Conservation (phyloP, 1,139 yeast species). For the Entelexis paramagnoliae region DNA sequence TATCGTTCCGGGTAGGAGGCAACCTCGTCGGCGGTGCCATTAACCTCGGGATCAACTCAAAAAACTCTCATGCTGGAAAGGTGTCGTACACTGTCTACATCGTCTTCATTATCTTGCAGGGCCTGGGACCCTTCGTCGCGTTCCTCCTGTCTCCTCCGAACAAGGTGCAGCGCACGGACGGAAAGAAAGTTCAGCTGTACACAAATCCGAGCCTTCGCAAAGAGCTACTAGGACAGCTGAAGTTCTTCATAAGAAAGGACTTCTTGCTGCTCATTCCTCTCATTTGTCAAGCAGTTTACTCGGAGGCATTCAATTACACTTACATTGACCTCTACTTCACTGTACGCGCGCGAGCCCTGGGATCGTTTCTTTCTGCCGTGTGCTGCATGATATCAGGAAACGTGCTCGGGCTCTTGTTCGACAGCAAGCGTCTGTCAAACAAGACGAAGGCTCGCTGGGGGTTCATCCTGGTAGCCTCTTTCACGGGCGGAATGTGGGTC, state of each 20-base stretch:
- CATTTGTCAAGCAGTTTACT: constrained; percentile 18
- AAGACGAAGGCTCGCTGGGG: constrained; percentile 14
- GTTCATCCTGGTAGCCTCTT: background rate
- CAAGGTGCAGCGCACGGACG: constrained; percentile 18
- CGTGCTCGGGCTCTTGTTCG: constrained; percentile 11
- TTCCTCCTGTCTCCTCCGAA: constrained; percentile 13
- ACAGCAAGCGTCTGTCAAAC: constrained; percentile 7
- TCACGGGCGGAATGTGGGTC: constrained; percentile 18
- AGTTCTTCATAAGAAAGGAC: constrained; percentile 6
- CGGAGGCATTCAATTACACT: constrained; percentile 17
- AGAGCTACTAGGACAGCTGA: constrained; percentile 14
- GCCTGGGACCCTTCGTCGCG: constrained; percentile 17
- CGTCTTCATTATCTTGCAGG: constrained; percentile 17
- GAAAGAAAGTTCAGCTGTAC: constrained; percentile 2
- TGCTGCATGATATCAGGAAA: constrained; percentile 17
- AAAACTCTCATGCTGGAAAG: constrained; percentile 6
- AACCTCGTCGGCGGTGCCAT: constrained; percentile 20
- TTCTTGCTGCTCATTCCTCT: constrained; percentile 14
- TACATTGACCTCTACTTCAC: constrained; percentile 16
- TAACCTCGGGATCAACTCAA: constrained; percentile 15
- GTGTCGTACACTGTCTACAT: constrained; percentile 12
- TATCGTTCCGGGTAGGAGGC: constrained; percentile 13
- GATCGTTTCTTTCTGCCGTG: constrained; percentile 16
- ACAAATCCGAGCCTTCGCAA: constrained; percentile 2
- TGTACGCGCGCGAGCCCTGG: constrained; percentile 19